Conservation (phyloP, 2,329 filamentous ascomycete species). For the Xylaria sp. region DNA sequence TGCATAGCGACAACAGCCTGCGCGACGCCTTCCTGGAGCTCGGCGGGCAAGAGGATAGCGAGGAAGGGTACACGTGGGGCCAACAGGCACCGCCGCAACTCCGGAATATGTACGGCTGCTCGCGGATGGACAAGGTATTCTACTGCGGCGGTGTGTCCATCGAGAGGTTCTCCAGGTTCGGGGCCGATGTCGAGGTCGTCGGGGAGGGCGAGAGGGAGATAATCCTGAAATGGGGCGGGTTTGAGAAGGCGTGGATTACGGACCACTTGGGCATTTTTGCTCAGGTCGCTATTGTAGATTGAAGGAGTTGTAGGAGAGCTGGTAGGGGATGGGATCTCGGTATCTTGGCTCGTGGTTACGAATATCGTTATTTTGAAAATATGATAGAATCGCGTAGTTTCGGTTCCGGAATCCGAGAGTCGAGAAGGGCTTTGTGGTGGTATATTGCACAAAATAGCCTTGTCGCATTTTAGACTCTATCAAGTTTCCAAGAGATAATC, state of each 20-base stretch:
- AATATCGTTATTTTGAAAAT: too few relatives aligned
- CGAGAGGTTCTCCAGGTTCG: constrained; percentile 57
- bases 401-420: too few relatives aligned
- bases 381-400: too few relatives aligned
- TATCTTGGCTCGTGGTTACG: too few relatives aligned
- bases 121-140: constrained; percentile 64
- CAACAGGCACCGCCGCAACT: constrained; percentile 58
- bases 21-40: constrained; percentile 63
- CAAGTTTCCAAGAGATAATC: too few relatives aligned
- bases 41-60: constrained; percentile 60
- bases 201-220: constrained; percentile 48
- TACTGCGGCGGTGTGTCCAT: constrained; percentile 53
- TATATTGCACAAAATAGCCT: too few relatives aligned
- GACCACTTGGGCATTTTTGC: constrained; percentile 61
- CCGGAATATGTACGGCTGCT: constrained; percentile 58
- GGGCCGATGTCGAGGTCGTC: constrained; percentile 56
- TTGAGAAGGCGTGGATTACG: constrained; percentile 59
- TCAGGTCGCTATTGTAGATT: constrained; percentile 41
- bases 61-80: constrained; percentile 66
- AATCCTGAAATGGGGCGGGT: constrained; percentile 42
- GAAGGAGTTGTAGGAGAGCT: background rate
- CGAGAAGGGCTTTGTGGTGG: too few relatives aligned
- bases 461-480: too few relatives aligned
- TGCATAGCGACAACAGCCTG: constrained; percentile 60
- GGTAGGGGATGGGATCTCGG: background rate